Conservation (phyloP, 2,329 filamentous ascomycete species). For the Ophiostoma perfectum region DNA sequence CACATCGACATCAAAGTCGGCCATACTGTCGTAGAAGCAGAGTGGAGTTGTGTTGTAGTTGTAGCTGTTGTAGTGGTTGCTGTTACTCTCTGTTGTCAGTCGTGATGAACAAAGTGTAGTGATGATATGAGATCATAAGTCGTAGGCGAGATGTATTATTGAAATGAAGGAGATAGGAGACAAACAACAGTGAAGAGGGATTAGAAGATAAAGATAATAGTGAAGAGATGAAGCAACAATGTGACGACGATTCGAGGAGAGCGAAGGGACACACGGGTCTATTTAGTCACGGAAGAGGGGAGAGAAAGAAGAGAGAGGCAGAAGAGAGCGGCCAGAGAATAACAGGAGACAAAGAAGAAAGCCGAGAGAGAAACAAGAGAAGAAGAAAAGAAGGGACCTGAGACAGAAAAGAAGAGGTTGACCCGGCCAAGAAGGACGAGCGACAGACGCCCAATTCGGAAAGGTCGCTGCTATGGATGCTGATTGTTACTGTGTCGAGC, state of each 20-base stretch:
- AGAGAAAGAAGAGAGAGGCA: too few species aligned
- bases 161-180: too few species aligned
- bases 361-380: neutral
- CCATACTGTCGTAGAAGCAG: neutral
- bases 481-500: constrained; percentile 7
- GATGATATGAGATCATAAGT: neutral
- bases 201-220: neutral
- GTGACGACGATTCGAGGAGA: too few species aligned
- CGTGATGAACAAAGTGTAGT: neutral
- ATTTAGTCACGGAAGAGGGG: too few species aligned
- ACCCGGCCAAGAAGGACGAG: neutral
- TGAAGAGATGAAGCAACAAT: too few species aligned
- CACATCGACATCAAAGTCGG: constrained; percentile 29
- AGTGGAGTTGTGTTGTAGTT: neutral
- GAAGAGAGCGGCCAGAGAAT: too few species aligned
- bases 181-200: neutral
- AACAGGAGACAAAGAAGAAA: neutral
- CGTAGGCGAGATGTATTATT: neutral
- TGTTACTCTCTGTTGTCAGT: neutral
- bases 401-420: neutral
- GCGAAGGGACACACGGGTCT: too few species aligned
- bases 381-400: neutral
- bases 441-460: neutral
- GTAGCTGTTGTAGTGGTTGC: neutral
- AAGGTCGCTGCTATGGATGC: neutral